A percentile compares a stretch with the other conserved stretches of the same genome.
These are phyloP conservation scores for Tulasnella sp. DNA, from an alignment of 768 basidiomycete genomes.

Conservation along the genomic window DNA sequence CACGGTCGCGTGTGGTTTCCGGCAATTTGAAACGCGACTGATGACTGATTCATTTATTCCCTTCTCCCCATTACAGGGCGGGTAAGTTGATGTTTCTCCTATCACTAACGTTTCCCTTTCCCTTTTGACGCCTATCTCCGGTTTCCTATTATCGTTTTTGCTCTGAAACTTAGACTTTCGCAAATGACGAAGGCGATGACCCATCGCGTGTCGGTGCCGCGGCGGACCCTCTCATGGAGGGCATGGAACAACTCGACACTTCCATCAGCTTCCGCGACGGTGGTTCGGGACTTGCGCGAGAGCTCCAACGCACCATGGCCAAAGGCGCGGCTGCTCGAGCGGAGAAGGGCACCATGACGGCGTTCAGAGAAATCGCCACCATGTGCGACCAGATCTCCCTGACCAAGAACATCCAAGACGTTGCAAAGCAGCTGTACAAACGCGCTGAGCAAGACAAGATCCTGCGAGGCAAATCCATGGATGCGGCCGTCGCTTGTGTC, in stretches of 20 bases:
- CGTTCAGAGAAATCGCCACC: conserved; percentile 83
- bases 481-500: conserved; percentile 93
- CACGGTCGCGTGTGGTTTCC: neutral
- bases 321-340: conserved; percentile 62
- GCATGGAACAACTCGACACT: conserved; percentile 90
- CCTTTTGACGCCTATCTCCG: neutral
- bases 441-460: conserved; percentile 94
- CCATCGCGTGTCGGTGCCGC: conserved; percentile 99
- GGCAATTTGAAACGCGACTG: neutral
- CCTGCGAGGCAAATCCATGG: conserved; percentile 80
- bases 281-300: conserved; percentile 82
- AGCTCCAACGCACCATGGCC: conserved; percentile 86
- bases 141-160: neutral
- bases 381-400: conserved; percentile 96
- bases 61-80: conserved; percentile 24
- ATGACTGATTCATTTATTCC: conserved; percentile 3
- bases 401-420: conserved; percentile 88
- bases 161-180: conserved; percentile 69
- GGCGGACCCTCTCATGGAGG: conserved; percentile 86
- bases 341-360: conserved; percentile 77
- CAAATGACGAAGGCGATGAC: conserved; percentile 98
- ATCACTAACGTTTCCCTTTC: conserved; percentile 24
- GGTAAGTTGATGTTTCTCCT: conserved; percentile 24
- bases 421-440: conserved; percentile 95
- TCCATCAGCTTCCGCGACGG: conserved; percentile 94